Percentiles rank a stretch among this genome's conserved stretches.
Evolutionary conservation across 345 rosid species (phyloP).

Genomic region (Lumnitzera racemosa): DNA sequence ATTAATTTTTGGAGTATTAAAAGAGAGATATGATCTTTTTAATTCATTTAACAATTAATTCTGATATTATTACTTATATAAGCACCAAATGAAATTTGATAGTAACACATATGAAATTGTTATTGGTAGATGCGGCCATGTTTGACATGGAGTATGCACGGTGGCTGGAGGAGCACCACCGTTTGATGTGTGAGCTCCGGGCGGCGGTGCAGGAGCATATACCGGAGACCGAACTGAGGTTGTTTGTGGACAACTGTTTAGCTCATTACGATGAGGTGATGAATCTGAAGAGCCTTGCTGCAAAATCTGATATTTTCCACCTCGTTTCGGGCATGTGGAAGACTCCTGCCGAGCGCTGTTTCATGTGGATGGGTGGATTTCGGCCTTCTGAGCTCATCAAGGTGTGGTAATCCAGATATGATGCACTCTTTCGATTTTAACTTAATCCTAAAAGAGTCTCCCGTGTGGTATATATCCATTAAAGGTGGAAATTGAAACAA

Average conservation of each 20-base stretch:
- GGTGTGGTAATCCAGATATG: conserved; percentile 41
- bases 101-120: neutral
- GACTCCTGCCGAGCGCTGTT: conserved; percentile 98
- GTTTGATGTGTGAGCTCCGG: conserved; percentile 70
- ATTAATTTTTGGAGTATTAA: neutral
- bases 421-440: neutral
- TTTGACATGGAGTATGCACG: conserved; percentile 85
- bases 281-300: conserved; percentile 68
- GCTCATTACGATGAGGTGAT: conserved; percentile 77
- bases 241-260: conserved; percentile 69
- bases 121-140: conserved; percentile 49
- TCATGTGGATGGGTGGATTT: conserved; percentile 96
- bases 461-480: neutral
- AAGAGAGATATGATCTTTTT: no score
- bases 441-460: neutral
- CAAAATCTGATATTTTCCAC: conserved; percentile 85
- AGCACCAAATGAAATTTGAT: no score
- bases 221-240: conserved; percentile 77
- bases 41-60: no score
- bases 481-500: neutral
- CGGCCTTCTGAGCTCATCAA: conserved; percentile 96
- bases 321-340: conserved; percentile 93
- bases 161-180: conserved; percentile 90
- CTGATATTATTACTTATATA: no score
- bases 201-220: conserved; percentile 87